Evolutionary conservation across 202 grass and related monocot genomes (phyloP).

Genomic region (Elaeis oleifera): DNA sequence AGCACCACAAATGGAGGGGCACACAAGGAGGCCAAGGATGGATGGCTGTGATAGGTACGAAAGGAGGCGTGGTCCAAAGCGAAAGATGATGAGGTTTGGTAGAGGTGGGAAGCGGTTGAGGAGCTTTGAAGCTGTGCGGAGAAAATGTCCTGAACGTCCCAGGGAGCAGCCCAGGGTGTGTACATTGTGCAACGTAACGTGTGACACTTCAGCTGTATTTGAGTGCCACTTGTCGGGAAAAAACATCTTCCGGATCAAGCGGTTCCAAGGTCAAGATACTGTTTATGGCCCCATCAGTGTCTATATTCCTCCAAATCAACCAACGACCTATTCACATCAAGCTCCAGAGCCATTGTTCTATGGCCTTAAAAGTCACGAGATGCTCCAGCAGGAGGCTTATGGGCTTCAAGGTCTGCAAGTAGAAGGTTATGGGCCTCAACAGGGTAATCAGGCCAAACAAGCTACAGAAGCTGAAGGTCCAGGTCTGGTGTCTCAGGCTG

Average conservation of each 20-base stretch:
- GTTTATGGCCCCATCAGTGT: slow-evolving; percentile 33
- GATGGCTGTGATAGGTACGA: slow-evolving; percentile 8
- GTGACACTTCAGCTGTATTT: slow-evolving; percentile 50
- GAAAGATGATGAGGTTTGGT: slow-evolving; percentile 7
- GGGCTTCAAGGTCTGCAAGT: slow-evolving; percentile 7
- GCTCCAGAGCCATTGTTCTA: slow-evolving; percentile 39
- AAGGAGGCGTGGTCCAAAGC: slow-evolving; percentile 16
- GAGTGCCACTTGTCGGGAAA: slow-evolving; percentile 41
- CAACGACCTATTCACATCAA: slow-evolving; percentile 6
- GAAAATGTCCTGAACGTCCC: slow-evolving; percentile 10
- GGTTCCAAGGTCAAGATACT: slow-evolving; percentile 27
- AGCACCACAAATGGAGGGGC: not conserved
- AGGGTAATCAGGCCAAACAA: not conserved
- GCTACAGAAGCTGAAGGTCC: not conserved
- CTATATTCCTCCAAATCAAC: slow-evolving; percentile 39
- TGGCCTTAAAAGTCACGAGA: slow-evolving; percentile 29
- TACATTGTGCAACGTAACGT: slow-evolving; percentile 42
- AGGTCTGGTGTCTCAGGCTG: not conserved
- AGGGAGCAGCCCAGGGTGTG: slow-evolving; percentile 42
- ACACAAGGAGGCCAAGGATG: slow-evolving; percentile 16
- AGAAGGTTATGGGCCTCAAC: not conserved
- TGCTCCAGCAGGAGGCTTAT: slow-evolving; percentile 29
- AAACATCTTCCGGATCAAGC: slow-evolving; percentile 41
- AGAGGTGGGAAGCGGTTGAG: slow-evolving; percentile 26
- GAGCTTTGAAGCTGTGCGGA: slow-evolving; percentile 16